These are phyloP conservation scores for Malassezia dermatis DNA, from an alignment of 1,284 basidiomycete species.

Conservation along the genomic window DNA sequence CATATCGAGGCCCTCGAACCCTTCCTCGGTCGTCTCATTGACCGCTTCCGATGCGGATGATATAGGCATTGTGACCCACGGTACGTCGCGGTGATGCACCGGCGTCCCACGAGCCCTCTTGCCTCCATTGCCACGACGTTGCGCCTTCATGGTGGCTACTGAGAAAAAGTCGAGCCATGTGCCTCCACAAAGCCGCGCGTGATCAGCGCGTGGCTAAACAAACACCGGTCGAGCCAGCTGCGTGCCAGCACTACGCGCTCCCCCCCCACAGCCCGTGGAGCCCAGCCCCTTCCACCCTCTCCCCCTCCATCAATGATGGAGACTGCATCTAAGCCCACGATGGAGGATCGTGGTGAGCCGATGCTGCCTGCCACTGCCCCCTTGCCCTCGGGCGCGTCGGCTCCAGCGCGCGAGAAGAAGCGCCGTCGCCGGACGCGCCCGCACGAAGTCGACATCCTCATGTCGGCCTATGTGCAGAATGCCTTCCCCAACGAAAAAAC, in stretches of 20 bases:
- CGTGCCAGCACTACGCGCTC: neutral
- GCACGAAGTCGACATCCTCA: slow-evolving; percentile 34
- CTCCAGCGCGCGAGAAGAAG: slow-evolving; percentile 12
- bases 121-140: neutral
- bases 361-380: neutral
- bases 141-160: slow-evolving; percentile 4
- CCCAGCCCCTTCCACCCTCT: neutral
- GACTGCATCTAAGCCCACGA: neutral
- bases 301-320: neutral
- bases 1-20: slow-evolving; percentile 7
- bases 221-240: slow-evolving; percentile 4
- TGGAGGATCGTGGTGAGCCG: neutral
- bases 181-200: slow-evolving; percentile 2
- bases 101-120: neutral
- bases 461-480: slow-evolving; percentile 32
- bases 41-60: slow-evolving; percentile 3
- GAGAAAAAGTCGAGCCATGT: neutral
- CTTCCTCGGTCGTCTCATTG: slow-evolving; percentile 16
- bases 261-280: neutral
- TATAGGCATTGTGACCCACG: slow-evolving; percentile 9
- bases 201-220: slow-evolving; percentile 8
- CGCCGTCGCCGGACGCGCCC: slow-evolving; percentile 33
- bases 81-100: slow-evolving; percentile 4
- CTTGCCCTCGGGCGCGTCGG: neutral
- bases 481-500: slow-evolving; percentile 38